Evolutionary conservation across 176 grass and related monocot genomes (phyloP), one percentile per base, ranked within the genome.

Genomic region (Miscanthus lutarioriparius): DNA sequence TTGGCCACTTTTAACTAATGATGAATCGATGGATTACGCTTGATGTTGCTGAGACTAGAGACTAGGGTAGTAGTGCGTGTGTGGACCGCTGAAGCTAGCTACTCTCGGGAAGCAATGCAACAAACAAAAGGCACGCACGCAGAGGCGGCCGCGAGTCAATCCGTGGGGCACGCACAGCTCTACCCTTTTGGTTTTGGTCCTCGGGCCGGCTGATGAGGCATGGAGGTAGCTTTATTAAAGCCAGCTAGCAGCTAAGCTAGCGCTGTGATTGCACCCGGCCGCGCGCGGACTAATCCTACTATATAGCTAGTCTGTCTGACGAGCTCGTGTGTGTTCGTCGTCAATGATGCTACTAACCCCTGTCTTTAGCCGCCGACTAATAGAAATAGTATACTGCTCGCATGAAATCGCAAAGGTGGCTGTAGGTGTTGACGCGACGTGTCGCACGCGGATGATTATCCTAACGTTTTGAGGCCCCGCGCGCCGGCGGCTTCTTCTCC

Each of bases 1-100:
- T 39, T 87, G 79, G 79, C 39, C 72, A n/a, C 86, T 82, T 82
- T 82, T 62, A 85, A 36, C 33, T 76, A 77, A 84, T 78, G 47
- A 84, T 78, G 47, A 45, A 30, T 37, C 14, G 33, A 43, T 56
- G 49, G 69, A 62, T 72, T 17, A 17, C 70, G 43, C 61, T 59
- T 86, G 84, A 48, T 80, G 35, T 2, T n/a, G 36, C 36, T 3
- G 68, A 70, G 22, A 41, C 37, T 41, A 71, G 20, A n/a, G 20
- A 54, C 43, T 48, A 48, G n/a, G n/a, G 44, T 15, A 47, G 67
- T 25, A 41, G 37, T 61, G 56, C 19, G 51, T 22, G 51, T 22
- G 51, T 54, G 51, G 51, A 19, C 51, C 51, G 51, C 19, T 54
- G 51, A 54, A 22, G 51, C 51, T 22, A 54, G 51, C 51, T 20